Conservation (phyloP, 2,329 filamentous ascomycete species). For the Aureobasidium sp. region DNA sequence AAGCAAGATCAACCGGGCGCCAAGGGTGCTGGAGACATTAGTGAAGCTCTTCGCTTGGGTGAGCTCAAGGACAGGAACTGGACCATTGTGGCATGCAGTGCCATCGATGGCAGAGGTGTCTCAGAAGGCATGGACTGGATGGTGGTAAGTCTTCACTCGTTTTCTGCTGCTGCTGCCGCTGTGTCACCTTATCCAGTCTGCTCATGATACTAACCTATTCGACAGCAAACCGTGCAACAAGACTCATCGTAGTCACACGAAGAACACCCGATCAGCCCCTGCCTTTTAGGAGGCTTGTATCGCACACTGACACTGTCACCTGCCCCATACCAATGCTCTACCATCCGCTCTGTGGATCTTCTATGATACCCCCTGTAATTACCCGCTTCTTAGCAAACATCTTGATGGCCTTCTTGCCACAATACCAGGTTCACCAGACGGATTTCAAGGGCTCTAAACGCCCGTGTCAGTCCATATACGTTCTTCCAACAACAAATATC, state of each 20-base stretch:
- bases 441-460: background rate
- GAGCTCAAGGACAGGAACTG: constrained; percentile 95
- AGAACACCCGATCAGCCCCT: background rate
- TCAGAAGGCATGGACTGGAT: constrained; percentile 99
- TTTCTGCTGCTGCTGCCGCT: background rate
- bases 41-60: constrained; percentile 80
- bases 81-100: constrained; percentile 97
- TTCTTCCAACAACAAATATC: background rate
- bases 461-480: background rate
- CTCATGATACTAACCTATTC: background rate
- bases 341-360: background rate
- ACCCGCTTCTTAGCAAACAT: background rate
- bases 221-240: constrained; percentile 9
- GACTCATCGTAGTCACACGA: background rate
- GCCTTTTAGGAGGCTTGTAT: background rate
- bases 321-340: background rate
- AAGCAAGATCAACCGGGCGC: constrained; percentile 98
- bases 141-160: constrained; percentile 55
- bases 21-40: constrained; percentile 94
- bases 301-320: background rate
- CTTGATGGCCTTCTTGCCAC: background rate
- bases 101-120: constrained; percentile 89
- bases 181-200: background rate
- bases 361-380: constrained; percentile 7
- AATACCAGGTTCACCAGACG: background rate